Conservation (phyloP, 805 yeast genomes). For the Saccharomycodes ludwigii region DNA sequence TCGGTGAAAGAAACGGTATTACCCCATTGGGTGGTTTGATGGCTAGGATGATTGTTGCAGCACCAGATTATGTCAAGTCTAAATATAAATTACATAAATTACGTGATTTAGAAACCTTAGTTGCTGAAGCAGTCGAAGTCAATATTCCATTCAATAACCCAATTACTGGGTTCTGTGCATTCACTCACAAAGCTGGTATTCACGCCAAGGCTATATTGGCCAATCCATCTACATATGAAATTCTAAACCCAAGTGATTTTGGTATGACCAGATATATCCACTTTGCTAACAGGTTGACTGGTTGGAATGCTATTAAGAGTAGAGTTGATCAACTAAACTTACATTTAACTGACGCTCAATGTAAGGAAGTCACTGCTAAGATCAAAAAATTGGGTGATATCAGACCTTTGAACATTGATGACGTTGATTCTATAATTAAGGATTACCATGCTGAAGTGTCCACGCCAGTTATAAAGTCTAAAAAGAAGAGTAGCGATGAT, state of each 20-base stretch:
- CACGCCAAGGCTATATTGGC: constrained; percentile 98
- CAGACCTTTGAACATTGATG: constrained; percentile 88
- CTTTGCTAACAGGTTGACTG: constrained; percentile 94
- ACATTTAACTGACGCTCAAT: constrained; percentile 79
- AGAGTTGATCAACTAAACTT: constrained; percentile 95
- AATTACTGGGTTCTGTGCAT: constrained; percentile 98
- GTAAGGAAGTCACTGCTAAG: constrained; percentile 88
- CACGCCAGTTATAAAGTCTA: constrained; percentile 30
- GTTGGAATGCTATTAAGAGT: constrained; percentile 98
- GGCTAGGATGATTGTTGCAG: constrained; percentile 99
- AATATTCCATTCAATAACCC: constrained; percentile 98
- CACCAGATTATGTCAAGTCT: constrained; percentile 87
- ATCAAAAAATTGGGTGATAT: constrained; percentile 93
- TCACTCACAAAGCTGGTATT: constrained; percentile 98
- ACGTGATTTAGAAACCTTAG: constrained; percentile 89
- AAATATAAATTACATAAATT: constrained; percentile 93
- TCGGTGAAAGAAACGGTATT: constrained; percentile 98
- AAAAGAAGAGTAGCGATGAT: constrained; percentile 12
- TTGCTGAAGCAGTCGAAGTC: constrained; percentile 95
- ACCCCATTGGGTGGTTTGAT: constrained; percentile 95
- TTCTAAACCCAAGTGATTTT: constrained; percentile 85
- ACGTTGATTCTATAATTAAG: constrained; percentile 92
- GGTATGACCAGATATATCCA: constrained; percentile 95
- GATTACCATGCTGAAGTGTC: constrained; percentile 74
- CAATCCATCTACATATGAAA: constrained; percentile 97